Percentiles rank a stretch among this genome's conserved stretches.
These are phyloP conservation scores for Daldinia decipiens DNA, from an alignment of 495 filamentous ascomycete genomes.

Conservation along the genomic window DNA sequence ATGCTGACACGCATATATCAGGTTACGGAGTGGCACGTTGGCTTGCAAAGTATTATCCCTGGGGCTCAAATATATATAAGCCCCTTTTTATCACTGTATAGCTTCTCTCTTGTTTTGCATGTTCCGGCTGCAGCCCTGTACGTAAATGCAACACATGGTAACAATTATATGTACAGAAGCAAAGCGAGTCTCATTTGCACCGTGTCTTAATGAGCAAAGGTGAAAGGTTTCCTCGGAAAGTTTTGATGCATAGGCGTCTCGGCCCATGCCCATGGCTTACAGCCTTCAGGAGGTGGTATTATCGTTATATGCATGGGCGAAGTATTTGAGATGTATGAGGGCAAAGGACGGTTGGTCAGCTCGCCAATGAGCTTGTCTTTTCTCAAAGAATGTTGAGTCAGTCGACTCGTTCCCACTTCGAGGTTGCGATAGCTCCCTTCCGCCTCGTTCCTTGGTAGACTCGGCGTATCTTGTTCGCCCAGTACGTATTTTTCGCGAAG, in stretches of 20 bases:
- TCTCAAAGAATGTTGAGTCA: neutral
- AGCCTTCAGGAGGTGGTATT: slow-evolving; percentile 14
- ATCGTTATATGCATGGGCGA: slow-evolving; percentile 11
- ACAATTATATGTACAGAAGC: slow-evolving; percentile 9
- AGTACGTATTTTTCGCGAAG: slow-evolving; percentile 49
- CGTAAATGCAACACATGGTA: slow-evolving; percentile 18
- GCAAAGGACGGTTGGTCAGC: slow-evolving; percentile 8
- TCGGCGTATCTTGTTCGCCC: slow-evolving; percentile 28
- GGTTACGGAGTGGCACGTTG: neutral
- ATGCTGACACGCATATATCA: neutral
- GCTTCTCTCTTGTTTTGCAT: neutral
- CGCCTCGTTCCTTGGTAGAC: neutral
- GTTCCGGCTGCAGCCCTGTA: slow-evolving; percentile 11
- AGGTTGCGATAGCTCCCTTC: neutral
- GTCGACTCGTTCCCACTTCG: neutral
- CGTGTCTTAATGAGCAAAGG: slow-evolving; percentile 33
- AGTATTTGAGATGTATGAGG: slow-evolving; percentile 21
- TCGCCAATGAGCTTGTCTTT: slow-evolving; percentile 18
- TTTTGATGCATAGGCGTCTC: slow-evolving; percentile 43
- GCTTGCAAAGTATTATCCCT: neutral
- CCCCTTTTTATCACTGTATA: slow-evolving; percentile 6
- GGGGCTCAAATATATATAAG: neutral
- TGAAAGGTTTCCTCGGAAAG: slow-evolving; percentile 26
- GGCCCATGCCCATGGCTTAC: slow-evolving; percentile 31
- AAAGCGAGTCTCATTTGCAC: slow-evolving; percentile 17